Base-by-base conservation (phyloP, 2,329 filamentous ascomycete species). In the Ophiostoma australiae region DNA sequence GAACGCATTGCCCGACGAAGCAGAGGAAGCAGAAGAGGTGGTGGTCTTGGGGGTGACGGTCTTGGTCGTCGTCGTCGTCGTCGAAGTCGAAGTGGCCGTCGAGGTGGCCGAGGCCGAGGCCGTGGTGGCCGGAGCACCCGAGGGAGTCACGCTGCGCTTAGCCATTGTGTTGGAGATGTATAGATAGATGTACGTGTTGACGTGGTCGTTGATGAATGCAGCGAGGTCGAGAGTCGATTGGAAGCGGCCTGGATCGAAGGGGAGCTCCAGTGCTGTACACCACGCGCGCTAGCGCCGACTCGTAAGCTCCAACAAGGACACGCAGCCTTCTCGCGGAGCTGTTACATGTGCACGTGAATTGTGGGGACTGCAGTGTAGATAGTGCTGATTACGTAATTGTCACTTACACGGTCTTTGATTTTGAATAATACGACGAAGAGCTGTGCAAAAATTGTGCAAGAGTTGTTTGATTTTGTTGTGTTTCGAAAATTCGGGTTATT, bases 251-350 rank as follows among this genome's bases (percentile, higher is more conserved):
- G 15, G 20, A 48, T 48, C 7, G 17, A 48, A 48, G 44, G 41
- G 41, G 44, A 48, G 44, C 44, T 48, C 44, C 44, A 48, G 44
- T 48, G 44, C 17, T 66, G 1, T 58, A 27, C 52, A 23, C n/a
- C 52, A 58, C 58, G 58, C 58, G 27, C 68, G 31, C 70, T 71
- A 71, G 66, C 63, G 63, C 37, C 33, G 61, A 33, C 63, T 48
- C 71, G 55, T 63, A 39, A 65, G 65, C 69, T 69, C 58, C 58
- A 33, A 63, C 71, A 71, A 68, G 73, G 72, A 73, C 73, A 74
- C 73, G 73, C 73, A 74, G 73, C 73, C 72, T 74, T 72, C 73
- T 73, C 37, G 67, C 31, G 67, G 66, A n/a, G 39, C 58, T 63
- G 55, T 63, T 63, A 63, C 58, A 72, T 31, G 31, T 66, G 69